phyloP scores from a whole-genome alignment of 1,139 yeast species.

The Arxiozyma telluris region DNA sequence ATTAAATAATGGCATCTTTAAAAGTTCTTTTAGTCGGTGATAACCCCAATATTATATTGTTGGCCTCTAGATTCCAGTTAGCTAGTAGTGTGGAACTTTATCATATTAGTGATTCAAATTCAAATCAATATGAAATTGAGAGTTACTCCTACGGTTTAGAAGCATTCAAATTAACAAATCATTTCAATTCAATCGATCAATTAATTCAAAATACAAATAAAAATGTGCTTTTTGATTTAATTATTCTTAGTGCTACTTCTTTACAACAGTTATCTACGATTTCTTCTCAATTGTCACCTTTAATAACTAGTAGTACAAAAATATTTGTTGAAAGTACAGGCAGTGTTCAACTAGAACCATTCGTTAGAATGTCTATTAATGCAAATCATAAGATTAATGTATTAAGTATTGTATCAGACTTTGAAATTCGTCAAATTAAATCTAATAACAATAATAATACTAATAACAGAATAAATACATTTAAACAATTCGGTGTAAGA shows the following conservation, averaged over 20 bases:
- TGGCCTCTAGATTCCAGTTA: conserved; percentile 28
- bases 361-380: conserved; percentile 37
- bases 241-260: conserved; percentile 40
- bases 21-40: conserved; percentile 28
- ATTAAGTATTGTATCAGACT: conserved; percentile 56
- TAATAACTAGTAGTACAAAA: conserved; percentile 37
- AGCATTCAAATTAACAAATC: conserved; percentile 18
- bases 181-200: conserved; percentile 18
- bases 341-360: conserved; percentile 62
- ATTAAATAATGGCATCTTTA: conserved; percentile 17
- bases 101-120: conserved; percentile 22
- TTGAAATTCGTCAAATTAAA: conserved; percentile 44
- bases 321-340: conserved; percentile 62
- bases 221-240: conserved; percentile 33
- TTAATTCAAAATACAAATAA: conserved; percentile 5
- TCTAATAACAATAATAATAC: conserved; percentile 13
- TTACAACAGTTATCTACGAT: conserved; percentile 40
- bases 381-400: conserved; percentile 32
- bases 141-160: conserved; percentile 23
- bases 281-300: conserved; percentile 31
- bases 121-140: conserved; percentile 18
- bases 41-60: conserved; percentile 26
- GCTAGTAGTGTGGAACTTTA: conserved; percentile 28
- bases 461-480: conserved; percentile 16
- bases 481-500: conserved; percentile 25